Evolutionary conservation across 2,329 filamentous ascomycete species (phyloP), one percentile per base, ranked within the genome.

Genomic region (Penicillium sp.): DNA sequence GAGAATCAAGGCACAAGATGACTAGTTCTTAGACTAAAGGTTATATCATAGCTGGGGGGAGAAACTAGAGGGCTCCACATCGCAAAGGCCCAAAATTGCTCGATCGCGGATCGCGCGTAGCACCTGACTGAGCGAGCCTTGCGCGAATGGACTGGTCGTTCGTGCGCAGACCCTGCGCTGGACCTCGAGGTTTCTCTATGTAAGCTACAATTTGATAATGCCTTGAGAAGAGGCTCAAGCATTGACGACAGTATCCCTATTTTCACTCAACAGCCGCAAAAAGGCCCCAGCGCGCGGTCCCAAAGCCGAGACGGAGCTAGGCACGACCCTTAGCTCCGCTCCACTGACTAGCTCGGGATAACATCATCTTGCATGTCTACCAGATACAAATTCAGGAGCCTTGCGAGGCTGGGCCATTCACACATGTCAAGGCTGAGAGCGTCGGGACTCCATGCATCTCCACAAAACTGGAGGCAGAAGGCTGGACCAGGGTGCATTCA

Each of bases 311-410:
- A 16, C 33, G 15, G 33, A 16, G 15, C 4, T 36, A 8, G 33
- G 31, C 13, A n/a, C 16, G 33, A 36, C n/a, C 16, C 21, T 21
- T 38, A 21, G 34, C 34, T 21, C 34, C 6, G 34, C 34, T 38
- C 34, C 34, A 38, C 34, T 18, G 9, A 21, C 34, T 38, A 12
- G 8, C 16, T 38, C 8, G 36, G 21, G 45, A 52, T 49, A 36
- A 55, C 49, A 49, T 55, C 53, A 49, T 52, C 15, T 18, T 44
- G 49, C 43, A 55, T 26, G 16, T 21, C 34, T 42, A 16, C 6
- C 23, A n/a, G 18, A 21, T 21, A 21, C 12, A 8, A 33, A 3
- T 38, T 4, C 12, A 21, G 16, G 34, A 21, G 34, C 34, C 34
- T 12, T 21, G 12, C 16, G 34, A 38, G 16, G 7, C 16, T 12